Evolutionary conservation across 768 basidiomycete genomes (phyloP).

Genomic region (Tylopilus subfusipes): DNA sequence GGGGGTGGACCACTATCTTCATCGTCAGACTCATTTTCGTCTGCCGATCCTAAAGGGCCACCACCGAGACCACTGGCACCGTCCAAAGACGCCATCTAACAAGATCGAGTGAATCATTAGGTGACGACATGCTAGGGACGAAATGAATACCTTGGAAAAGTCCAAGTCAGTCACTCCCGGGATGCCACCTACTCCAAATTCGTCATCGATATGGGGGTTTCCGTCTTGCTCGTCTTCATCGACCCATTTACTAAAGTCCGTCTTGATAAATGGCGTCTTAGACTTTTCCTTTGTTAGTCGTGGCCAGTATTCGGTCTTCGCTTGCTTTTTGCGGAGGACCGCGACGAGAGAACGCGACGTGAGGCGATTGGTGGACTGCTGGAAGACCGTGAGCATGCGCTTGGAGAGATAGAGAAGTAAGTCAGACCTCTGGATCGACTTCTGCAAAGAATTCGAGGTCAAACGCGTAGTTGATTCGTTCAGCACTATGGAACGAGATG

Average conservation of each 20-base stretch:
- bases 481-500: constrained; percentile 27
- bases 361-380: constrained; percentile 46
- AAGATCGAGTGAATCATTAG: constrained; percentile 7
- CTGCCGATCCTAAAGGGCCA: neutral
- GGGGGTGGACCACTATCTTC: constrained; percentile 73
- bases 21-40: constrained; percentile 26
- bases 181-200: constrained; percentile 31
- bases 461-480: constrained; percentile 70
- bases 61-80: too few relatives aligned
- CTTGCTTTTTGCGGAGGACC: constrained; percentile 78
- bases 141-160: constrained; percentile 50
- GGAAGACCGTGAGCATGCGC: neutral
- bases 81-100: constrained; percentile 30
- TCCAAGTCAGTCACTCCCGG: constrained; percentile 44
- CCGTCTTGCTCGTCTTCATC: constrained; percentile 97
- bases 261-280: constrained; percentile 82
- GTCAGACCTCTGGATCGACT: constrained; percentile 66
- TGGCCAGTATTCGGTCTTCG: constrained; percentile 82
- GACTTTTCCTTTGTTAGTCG: constrained; percentile 86
- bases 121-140: constrained; percentile 1
- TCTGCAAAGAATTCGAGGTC: constrained; percentile 72
- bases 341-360: constrained; percentile 63
- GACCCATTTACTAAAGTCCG: constrained; percentile 93
- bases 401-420: neutral
- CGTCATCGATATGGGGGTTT: constrained; percentile 40